Conservation (phyloP, 176 grass and related monocot genomes). For the Echinochloa phyllopogon region DNA sequence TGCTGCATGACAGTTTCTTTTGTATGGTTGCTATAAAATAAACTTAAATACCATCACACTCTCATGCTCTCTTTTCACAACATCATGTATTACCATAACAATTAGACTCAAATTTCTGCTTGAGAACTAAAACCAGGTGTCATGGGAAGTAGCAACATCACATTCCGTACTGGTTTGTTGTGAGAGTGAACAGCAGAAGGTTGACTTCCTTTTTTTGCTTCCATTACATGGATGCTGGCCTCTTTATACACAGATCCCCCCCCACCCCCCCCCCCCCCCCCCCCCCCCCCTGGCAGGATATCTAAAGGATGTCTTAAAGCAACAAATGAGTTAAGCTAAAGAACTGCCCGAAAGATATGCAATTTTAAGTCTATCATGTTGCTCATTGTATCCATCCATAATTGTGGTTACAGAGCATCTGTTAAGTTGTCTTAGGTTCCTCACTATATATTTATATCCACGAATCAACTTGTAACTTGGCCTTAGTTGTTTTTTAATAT, state of each 20-base stretch:
- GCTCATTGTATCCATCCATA: neutral
- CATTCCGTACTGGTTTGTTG: neutral
- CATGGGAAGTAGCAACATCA: slow-evolving; percentile 12
- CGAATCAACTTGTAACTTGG: slow-evolving; percentile 32
- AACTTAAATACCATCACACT: neutral
- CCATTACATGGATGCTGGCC: neutral
- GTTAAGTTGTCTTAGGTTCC: slow-evolving; percentile 16
- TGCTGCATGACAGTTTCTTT: neutral
- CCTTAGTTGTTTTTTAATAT: neutral
- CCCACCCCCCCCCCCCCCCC: too few relatives aligned
- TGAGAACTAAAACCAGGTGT: neutral
- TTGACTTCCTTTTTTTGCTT: neutral
- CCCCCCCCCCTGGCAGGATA: neutral
- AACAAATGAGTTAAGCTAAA: neutral
- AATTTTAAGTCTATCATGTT: neutral
- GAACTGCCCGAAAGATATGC: neutral
- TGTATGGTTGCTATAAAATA: neutral
- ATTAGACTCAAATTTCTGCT: slow-evolving; percentile 9
- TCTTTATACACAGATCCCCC: neutral
- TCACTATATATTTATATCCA: slow-evolving; percentile 15
- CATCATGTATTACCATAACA: neutral
- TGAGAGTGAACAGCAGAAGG: neutral
- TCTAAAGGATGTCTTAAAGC: neutral
- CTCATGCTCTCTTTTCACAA: slow-evolving; percentile 14
- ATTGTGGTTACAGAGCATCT: slow-evolving; percentile 18